Evolutionary conservation across 148 eudicot species (phyloP).

Genomic region (Oxyria digyna): DNA sequence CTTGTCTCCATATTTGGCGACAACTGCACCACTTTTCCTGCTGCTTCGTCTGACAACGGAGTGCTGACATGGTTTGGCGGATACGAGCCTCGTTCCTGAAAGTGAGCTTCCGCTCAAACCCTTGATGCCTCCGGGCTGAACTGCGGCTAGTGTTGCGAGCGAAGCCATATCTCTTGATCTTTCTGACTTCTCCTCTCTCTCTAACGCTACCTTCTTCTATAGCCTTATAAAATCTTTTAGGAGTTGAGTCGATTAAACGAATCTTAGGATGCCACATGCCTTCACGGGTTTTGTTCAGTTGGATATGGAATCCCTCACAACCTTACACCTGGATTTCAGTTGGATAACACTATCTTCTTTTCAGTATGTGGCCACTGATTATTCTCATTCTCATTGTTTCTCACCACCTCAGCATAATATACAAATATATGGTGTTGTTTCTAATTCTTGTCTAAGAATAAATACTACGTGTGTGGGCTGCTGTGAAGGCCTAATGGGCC

Average conservation of each 20-base stretch:
- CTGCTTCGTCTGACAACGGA: conserved; percentile 27
- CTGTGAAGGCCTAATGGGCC: no score
- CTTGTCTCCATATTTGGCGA: conserved; percentile 92
- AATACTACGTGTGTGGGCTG: no score
- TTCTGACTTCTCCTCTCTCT: no score
- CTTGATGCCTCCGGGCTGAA: conserved; percentile 55
- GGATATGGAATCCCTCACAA: conserved; percentile 12
- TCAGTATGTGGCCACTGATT: no score
- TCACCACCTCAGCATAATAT: no score
- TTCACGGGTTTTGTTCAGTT: conserved; percentile 6
- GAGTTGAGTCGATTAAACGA: conserved; percentile 10
- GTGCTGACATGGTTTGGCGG: conserved; percentile 38
- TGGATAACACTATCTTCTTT: conserved; percentile 36
- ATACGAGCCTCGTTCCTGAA: conserved; percentile 61
- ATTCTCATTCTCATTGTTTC: no score
- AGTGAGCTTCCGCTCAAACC: conserved; percentile 88
- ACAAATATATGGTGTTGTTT: no score
- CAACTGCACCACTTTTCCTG: conserved; percentile 64
- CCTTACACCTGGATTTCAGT: conserved; percentile 16
- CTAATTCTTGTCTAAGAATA: no score
- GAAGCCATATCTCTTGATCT: conserved; percentile 58
- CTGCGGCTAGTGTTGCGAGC: conserved; percentile 63
- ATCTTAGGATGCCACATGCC: conserved; percentile 34
- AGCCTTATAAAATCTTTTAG: background rate
- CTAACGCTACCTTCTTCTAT: background rate